phyloP scores from a whole-genome alignment of 2,329 filamentous ascomycete genomes.

The Plectosphaerella sp. region DNA sequence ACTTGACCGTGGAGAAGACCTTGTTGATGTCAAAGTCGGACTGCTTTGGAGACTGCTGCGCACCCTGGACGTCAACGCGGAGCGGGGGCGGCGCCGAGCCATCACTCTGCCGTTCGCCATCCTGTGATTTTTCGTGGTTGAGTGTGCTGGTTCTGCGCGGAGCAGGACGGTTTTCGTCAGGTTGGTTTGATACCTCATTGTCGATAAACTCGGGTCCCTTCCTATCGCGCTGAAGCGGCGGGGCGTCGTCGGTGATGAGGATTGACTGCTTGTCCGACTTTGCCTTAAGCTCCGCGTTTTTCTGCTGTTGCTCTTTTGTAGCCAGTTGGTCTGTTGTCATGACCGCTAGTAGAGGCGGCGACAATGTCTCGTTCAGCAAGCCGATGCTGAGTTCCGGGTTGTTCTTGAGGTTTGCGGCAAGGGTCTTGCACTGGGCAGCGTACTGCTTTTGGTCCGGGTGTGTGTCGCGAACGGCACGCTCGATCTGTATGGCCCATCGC shows the following conservation, averaged over 20 bases:
- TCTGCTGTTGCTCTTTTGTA: slow-evolving; percentile 78
- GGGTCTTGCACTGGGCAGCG: slow-evolving; percentile 63
- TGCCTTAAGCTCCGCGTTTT: slow-evolving; percentile 73
- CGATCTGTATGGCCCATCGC: slow-evolving; percentile 71
- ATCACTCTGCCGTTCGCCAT: slow-evolving; percentile 18
- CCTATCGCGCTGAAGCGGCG: slow-evolving; percentile 82
- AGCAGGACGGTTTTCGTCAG: slow-evolving; percentile 27
- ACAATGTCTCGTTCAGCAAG: slow-evolving; percentile 67
- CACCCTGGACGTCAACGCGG: slow-evolving; percentile 30
- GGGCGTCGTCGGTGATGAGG: slow-evolving; percentile 69
- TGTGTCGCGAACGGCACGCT: slow-evolving; percentile 61
- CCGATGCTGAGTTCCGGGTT: slow-evolving; percentile 75
- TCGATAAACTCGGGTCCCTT: slow-evolving; percentile 92
- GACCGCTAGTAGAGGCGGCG: slow-evolving; percentile 71
- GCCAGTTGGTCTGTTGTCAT: slow-evolving; percentile 92
- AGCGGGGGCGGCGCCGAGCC: slow-evolving; percentile 28
- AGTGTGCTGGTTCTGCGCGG: slow-evolving; percentile 26
- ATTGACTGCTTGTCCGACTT: slow-evolving; percentile 80
- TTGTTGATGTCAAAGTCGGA: slow-evolving; percentile 78
- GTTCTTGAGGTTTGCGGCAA: slow-evolving; percentile 84
- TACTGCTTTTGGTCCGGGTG: slow-evolving; percentile 51
- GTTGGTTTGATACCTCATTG: slow-evolving; percentile 52
- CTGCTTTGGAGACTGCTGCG: slow-evolving; percentile 48
- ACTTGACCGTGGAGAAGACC: slow-evolving; percentile 79
- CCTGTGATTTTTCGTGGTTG: not conserved